Base-by-base conservation (phyloP, 192 early-diverging fungal species). In the Entomortierella chlamydospora region DNA sequence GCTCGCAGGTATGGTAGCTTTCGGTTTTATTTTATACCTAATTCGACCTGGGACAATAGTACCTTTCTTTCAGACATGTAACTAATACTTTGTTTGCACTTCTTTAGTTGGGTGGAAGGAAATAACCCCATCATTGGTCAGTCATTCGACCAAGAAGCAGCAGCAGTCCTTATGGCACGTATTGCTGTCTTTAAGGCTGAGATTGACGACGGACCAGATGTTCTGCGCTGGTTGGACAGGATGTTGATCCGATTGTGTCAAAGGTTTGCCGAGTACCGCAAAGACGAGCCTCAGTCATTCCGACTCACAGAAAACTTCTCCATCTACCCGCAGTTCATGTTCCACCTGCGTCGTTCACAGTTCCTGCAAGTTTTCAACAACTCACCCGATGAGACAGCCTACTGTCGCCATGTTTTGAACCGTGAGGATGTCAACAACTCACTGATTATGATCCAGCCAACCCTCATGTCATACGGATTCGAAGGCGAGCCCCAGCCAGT, bases 321-420 rank as follows among this genome's bases (percentile, higher is more conserved):
- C 0, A 97, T 99, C 70, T 99, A 99, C 83, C 98, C 98, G 54
- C 97, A 99, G 82, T 99, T 99, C 66, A 99, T 99, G 98, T 99
- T 98, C 91, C 96, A 99, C 62, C 83, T 99, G 68, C 90, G 98
- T 47, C 87, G 98, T 37, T 93, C 91, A 67, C 97, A 99, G 86
- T 99, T 99, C 86, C 83, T 99, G 73, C 97, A 99, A 71, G 96
- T 98, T 17, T 99, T 99, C 82, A 99, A 99, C 83, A 99, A 97
- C 86, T 94, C 92, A 70, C 98, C 98, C 17, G 98, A 99, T 83
- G 98, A 99, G 64, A 98, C 97, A 1, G 96, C 97, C 1, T 96
- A 92, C 67, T 93, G 93, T 73, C 73, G 95, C 18, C 97, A 99
- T 81, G 91, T 96, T 23, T 77, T 99, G 71, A 97, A 95, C 84